Evolutionary conservation across 345 rosid genomes (phyloP).

Genomic region (Lagerstroemia speciosa): DNA sequence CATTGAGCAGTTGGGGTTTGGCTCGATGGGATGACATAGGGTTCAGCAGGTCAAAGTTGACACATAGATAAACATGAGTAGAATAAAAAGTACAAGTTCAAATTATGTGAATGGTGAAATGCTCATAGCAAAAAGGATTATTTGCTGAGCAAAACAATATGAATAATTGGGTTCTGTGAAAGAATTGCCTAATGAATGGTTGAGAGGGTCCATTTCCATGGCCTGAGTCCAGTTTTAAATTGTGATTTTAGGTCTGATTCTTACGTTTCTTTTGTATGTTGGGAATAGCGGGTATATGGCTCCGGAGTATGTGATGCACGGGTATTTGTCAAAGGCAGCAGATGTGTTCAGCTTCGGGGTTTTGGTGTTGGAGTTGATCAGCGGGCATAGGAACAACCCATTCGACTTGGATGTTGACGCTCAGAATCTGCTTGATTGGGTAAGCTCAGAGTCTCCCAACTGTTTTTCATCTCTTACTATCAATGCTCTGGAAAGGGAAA

Average conservation of each 20-base stretch:
- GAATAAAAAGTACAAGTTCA: too few relatives aligned
- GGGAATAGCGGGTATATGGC: constrained; percentile 80
- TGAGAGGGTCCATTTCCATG: neutral
- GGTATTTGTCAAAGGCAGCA: constrained; percentile 68
- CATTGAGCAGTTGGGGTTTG: too few relatives aligned
- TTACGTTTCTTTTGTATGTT: constrained; percentile 6
- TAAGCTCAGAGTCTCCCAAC: constrained; percentile 18
- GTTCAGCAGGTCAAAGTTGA: too few relatives aligned
- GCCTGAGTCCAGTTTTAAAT: too few relatives aligned
- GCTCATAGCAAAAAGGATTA: too few relatives aligned
- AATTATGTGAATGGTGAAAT: neutral
- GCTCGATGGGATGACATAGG: too few relatives aligned
- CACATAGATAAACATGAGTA: too few relatives aligned
- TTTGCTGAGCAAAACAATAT: neutral
- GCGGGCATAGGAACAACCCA: constrained; percentile 67
- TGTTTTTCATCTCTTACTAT: too few relatives aligned
- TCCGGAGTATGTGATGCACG: constrained; percentile 8
- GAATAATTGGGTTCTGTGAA: neutral
- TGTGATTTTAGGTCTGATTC: neutral
- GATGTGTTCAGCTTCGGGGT: constrained; percentile 98
- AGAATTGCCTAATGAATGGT: too few relatives aligned
- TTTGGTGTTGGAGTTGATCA: constrained; percentile 73
- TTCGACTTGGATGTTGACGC: constrained; percentile 36
- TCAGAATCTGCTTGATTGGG: constrained; percentile 85
- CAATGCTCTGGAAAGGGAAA: too few relatives aligned